phyloP scores from a whole-genome alignment of 768 basidiomycete species.

The Mycena filopes region DNA sequence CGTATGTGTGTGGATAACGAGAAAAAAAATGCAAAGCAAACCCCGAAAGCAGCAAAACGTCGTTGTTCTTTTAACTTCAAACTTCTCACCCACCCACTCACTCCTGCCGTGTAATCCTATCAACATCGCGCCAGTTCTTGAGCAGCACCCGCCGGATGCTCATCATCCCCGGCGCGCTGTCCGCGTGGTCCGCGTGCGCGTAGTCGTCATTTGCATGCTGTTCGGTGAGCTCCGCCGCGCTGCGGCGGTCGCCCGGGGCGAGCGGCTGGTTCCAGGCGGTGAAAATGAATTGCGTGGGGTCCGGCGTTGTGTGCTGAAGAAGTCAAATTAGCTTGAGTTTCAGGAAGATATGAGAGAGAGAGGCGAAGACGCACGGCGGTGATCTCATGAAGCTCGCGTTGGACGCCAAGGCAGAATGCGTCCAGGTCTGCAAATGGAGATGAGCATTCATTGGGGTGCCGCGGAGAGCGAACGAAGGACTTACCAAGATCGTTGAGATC shows the following conservation, averaged over 20 bases:
- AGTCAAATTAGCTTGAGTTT: conserved; percentile 19
- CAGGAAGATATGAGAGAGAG: conserved; percentile 27
- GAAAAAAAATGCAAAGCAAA: too few relatives aligned
- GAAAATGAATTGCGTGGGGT: conserved; percentile 65
- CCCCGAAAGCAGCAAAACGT: too few relatives aligned
- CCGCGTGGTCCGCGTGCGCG: conserved; percentile 39
- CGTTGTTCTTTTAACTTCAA: too few relatives aligned
- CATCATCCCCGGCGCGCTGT: conserved; percentile 44
- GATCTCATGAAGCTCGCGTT: conserved; percentile 79
- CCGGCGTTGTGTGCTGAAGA: conserved; percentile 60
- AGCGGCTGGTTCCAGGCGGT: conserved; percentile 74
- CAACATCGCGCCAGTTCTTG: conserved; percentile 55
- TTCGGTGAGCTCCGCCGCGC: conserved; percentile 63
- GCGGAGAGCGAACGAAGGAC: conserved; percentile 20
- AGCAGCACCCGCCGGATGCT: conserved; percentile 54
- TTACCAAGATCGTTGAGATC: conserved; percentile 73
- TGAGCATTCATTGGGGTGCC: background rate
- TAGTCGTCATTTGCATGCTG: conserved; percentile 46
- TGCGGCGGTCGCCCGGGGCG: conserved; percentile 69
- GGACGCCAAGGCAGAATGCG: conserved; percentile 72
- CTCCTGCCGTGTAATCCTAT: conserved; percentile 44
- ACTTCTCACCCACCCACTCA: too few relatives aligned
- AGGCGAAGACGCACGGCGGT: conserved; percentile 66
- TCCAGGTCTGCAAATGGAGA: conserved; percentile 61
- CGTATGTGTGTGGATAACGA: too few relatives aligned